These are phyloP conservation scores for Aureoboletus auriporus DNA, from an alignment of 768 basidiomycete species.

Conservation along the genomic window DNA sequence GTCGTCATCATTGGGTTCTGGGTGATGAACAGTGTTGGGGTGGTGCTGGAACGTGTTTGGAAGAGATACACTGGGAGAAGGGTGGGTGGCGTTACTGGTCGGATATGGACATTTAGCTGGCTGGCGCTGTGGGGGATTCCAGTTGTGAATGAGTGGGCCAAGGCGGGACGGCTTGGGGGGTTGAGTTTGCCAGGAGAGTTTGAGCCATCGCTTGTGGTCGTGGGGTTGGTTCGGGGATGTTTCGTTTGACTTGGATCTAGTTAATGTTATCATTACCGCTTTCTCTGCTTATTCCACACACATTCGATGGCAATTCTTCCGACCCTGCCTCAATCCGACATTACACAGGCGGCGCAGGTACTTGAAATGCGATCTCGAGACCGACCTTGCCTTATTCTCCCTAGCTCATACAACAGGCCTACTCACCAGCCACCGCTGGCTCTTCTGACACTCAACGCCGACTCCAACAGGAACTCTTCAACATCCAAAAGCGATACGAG, in stretches of 20 bases:
- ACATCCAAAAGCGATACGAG: slow-evolving; percentile 70
- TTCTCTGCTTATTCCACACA: not conserved
- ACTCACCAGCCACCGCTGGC: slow-evolving; percentile 47
- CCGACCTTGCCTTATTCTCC: slow-evolving; percentile 5
- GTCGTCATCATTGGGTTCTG: slow-evolving; percentile 45
- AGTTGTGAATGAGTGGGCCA: slow-evolving; percentile 39
- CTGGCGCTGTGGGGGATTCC: slow-evolving; percentile 44
- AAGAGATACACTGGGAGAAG: slow-evolving; percentile 36
- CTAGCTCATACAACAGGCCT: slow-evolving; percentile 68
- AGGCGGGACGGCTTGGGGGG: slow-evolving; percentile 10
- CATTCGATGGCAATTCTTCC: slow-evolving; percentile 42
- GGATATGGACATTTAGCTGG: slow-evolving; percentile 53
- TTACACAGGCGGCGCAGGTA: slow-evolving; percentile 60
- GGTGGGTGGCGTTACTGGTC: slow-evolving; percentile 45
- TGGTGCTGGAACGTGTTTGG: slow-evolving; percentile 48
- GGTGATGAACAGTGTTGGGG: slow-evolving; percentile 48
- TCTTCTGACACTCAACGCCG: slow-evolving; percentile 58
- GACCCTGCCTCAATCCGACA: slow-evolving; percentile 45
- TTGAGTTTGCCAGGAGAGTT: slow-evolving; percentile 7
- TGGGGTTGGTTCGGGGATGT: slow-evolving; percentile 11
- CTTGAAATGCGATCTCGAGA: slow-evolving; percentile 17
- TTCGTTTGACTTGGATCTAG: not conserved
- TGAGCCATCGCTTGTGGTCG: slow-evolving; percentile 22
- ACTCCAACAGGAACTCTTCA: slow-evolving; percentile 69
- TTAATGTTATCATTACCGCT: too few species aligned